A percentile compares a stretch with the other conserved stretches of the same genome.
phyloP scores from a whole-genome alignment of 768 basidiomycete genomes.

The Leucocoprinus leucothites region DNA sequence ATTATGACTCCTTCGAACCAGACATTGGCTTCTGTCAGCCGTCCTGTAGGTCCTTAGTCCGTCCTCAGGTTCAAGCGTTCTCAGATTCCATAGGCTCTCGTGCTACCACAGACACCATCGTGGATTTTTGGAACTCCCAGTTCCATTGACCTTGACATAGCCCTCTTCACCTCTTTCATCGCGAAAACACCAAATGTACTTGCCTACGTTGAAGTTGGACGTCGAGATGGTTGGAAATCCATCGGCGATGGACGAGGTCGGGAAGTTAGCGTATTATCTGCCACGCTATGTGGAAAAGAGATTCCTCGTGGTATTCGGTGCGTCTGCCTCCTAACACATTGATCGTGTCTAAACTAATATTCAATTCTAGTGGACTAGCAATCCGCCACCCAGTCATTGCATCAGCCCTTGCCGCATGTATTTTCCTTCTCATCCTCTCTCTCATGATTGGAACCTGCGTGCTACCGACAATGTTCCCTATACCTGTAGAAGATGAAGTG shows the following conservation, averaged over 20 bases:
- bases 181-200: conserved; percentile 42
- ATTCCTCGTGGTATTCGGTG: conserved; percentile 71
- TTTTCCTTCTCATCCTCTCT: conserved; percentile 47
- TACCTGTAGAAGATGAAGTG: neutral
- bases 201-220: conserved; percentile 71
- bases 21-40: conserved; percentile 57
- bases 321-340: conserved; percentile 14
- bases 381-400: conserved; percentile 65
- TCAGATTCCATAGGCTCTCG: conserved; percentile 51
- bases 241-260: conserved; percentile 68
- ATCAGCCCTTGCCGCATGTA: conserved; percentile 40
- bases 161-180: conserved; percentile 54
- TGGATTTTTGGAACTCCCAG: conserved; percentile 38
- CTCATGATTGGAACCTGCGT: conserved; percentile 47
- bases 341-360: neutral
- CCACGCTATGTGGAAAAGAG: conserved; percentile 58
- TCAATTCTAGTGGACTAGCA: conserved; percentile 53
- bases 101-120: conserved; percentile 39
- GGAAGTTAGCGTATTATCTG: conserved; percentile 66
- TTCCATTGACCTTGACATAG: conserved; percentile 47
- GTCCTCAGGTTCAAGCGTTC: conserved; percentile 6
- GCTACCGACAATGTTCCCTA: conserved; percentile 34
- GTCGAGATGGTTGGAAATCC: conserved; percentile 68
- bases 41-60: conserved; percentile 51
- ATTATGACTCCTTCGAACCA: conserved; percentile 59